Evolutionary conservation across 169 alveolate genomes (phyloP), one percentile per base, ranked within the genome.

Genomic region (Plasmodium malariae): DNA sequence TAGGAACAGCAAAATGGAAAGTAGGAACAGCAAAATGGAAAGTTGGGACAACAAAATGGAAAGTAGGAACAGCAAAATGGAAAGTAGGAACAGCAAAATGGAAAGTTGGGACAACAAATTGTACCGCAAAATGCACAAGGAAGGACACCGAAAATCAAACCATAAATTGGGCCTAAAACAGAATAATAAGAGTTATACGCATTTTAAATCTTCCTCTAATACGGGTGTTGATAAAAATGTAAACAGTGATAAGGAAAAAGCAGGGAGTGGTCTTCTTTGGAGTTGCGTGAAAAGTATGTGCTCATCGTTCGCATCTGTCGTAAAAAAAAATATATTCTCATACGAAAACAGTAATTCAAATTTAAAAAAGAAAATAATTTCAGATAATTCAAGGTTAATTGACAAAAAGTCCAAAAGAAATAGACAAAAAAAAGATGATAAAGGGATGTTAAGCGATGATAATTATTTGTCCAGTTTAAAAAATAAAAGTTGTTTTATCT

Each of bases 241-340:
- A 65, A 26, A 40, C 26, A 55, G 28, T 12, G 17, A 62, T 1
- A 36, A 36, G 0, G 34, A 49, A 17, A 62, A 43, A 5, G 55
- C 60, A 0, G 7, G 5, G 12, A 32, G 57, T 1, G 78, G 89
- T n/a, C 45, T 63, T 19, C 17, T 78, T 6, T 78, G 89, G 89
- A 78, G 3, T 11, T 78, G 76, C 43, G 55, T 78, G 34, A 78
- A 78, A 68, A 63, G 40, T 43, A 48, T 78, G 4, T 78, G 55
- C 26, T 62, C 89, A 5, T 78, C 89, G 34, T 19, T 78, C 32
- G 51, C 78, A 7, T 28, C 89, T 2, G 89, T 30, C 14, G 89
- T 78, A 36, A 78, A 54, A 12, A 78, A 78, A 43, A 78, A 78
- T n/a, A 78, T 78, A 43, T 78, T 78, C 43, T 11, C 1, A 0